These are phyloP conservation scores for Elsinoe perseae DNA, from an alignment of 2,329 filamentous ascomycete species.

Conservation along the genomic window DNA sequence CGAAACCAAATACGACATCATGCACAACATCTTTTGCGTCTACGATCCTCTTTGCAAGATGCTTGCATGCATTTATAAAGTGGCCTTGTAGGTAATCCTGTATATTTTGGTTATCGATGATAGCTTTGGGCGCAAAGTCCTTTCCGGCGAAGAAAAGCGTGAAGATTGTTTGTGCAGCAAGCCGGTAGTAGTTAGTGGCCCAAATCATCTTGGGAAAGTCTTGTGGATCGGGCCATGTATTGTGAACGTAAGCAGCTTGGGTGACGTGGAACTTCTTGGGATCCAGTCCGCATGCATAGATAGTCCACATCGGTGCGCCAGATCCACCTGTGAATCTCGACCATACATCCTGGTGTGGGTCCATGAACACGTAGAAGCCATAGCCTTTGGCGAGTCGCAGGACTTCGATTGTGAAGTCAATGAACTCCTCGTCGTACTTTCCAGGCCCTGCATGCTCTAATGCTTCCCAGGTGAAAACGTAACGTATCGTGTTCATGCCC, in stretches of 20 bases:
- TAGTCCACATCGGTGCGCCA: slow-evolving; percentile 93
- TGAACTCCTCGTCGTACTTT: slow-evolving; percentile 88
- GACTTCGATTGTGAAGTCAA: slow-evolving; percentile 80
- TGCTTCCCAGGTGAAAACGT: slow-evolving; percentile 98
- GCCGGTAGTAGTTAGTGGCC: slow-evolving; percentile 90
- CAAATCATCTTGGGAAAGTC: slow-evolving; percentile 98
- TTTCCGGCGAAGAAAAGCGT: slow-evolving; percentile 86
- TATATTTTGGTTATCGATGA: slow-evolving; percentile 91
- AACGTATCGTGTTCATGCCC: slow-evolving; percentile 94
- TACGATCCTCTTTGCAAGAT: slow-evolving; percentile 75
- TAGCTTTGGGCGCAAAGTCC: slow-evolving; percentile 91
- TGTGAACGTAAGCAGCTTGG: slow-evolving; percentile 89
- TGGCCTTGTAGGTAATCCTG: slow-evolving; percentile 90
- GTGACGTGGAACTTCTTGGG: slow-evolving; percentile 77
- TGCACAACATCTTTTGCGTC: slow-evolving; percentile 85
- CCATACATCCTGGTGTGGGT: slow-evolving; percentile 98
- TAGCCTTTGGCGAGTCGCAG: slow-evolving; percentile 78
- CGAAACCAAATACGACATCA: slow-evolving; percentile 86
- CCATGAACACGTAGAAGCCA: slow-evolving; percentile 96
- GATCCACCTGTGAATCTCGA: slow-evolving; percentile 90
- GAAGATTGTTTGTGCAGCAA: slow-evolving; percentile 84
- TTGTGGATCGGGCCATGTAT: slow-evolving; percentile 77
- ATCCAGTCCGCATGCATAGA: slow-evolving; percentile 89
- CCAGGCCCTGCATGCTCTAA: slow-evolving; percentile 88
- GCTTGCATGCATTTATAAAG: slow-evolving; percentile 69